Percentiles rank a stretch among this genome's conserved stretches.
Conservation (phyloP, 495 filamentous ascomycete genomes). For the Trichoderma orchidacearum region DNA sequence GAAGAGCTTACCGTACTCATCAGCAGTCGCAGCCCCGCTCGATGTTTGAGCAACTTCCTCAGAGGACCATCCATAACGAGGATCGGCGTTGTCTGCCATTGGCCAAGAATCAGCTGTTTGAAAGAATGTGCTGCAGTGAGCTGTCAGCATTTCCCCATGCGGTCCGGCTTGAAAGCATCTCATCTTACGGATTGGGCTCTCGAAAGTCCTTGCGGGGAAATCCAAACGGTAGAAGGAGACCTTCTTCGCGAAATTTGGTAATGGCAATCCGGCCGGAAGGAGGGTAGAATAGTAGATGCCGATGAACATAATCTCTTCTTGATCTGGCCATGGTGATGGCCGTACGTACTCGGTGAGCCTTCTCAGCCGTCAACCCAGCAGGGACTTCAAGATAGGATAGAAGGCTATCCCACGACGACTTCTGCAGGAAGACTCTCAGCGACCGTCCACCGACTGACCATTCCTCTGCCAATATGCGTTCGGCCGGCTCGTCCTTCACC, state of each 20-base stretch:
- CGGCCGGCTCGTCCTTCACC: slow-evolving; percentile 1
- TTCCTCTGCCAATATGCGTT: slow-evolving; percentile 4
- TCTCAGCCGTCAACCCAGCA: background rate
- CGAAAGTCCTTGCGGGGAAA: slow-evolving; percentile 7
- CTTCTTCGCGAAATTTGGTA: slow-evolving; percentile 16
- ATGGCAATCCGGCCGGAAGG: slow-evolving; percentile 8
- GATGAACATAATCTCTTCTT: background rate
- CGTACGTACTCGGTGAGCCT: background rate
- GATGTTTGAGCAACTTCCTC: slow-evolving; percentile 10
- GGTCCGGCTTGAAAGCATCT: too few relatives aligned
- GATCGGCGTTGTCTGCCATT: background rate
- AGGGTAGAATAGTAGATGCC: background rate
- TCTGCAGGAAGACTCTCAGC: background rate
- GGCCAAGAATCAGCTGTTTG: background rate
- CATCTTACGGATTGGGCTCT: background rate
- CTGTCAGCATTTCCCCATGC: background rate
- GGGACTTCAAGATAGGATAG: background rate
- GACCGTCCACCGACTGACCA: slow-evolving; percentile 10
- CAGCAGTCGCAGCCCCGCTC: slow-evolving; percentile 1
- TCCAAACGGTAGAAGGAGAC: slow-evolving; percentile 22
- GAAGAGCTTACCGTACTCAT: slow-evolving; percentile 20
- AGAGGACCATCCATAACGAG: slow-evolving; percentile 10
- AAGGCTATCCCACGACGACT: background rate
- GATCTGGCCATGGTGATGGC: background rate
- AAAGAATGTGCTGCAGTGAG: background rate